Evolutionary conservation across 306 rosid genomes (phyloP).

Genomic region (Cercis canadensis): DNA sequence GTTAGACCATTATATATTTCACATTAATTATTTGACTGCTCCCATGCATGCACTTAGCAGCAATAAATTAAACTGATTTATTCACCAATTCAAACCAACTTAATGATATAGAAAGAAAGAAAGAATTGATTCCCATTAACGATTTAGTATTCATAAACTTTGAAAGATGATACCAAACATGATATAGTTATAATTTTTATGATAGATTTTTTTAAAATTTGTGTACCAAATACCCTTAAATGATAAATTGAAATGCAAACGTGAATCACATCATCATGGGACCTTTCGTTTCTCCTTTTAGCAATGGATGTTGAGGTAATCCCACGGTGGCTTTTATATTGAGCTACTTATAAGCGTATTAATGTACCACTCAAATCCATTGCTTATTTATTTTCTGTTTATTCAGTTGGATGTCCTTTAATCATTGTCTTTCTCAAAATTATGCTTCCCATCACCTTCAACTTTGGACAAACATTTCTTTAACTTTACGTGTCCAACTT

Average conservation of each 20-base stretch:
- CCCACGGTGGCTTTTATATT: neutral
- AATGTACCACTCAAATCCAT: conserved; percentile 42
- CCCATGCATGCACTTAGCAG: conserved; percentile 24
- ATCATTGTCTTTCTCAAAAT: conserved; percentile 28
- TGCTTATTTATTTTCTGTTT: conserved; percentile 37
- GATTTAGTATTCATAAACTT: no score
- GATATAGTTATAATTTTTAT: no score
- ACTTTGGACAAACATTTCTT: conserved; percentile 62
- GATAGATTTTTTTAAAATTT: no score
- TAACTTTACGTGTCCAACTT: conserved; percentile 59
- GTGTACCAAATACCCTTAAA: no score
- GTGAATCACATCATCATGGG: conserved; percentile 30
- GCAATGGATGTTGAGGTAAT: conserved; percentile 2
- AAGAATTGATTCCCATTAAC: no score
- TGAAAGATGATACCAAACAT: no score
- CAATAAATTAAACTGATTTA: neutral
- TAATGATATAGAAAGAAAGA: no score
- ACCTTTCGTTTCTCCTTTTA: conserved; percentile 27
- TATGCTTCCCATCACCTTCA: conserved; percentile 51
- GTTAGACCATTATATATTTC: conserved; percentile 2
- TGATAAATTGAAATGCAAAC: conserved; percentile 7
- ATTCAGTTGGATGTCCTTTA: conserved; percentile 5
- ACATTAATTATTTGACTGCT: conserved; percentile 5
- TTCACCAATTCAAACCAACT: no score
- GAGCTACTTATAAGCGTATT: conserved; percentile 24